Conservation (phyloP, 805 yeast species). For the Yarrowia osloensis region DNA sequence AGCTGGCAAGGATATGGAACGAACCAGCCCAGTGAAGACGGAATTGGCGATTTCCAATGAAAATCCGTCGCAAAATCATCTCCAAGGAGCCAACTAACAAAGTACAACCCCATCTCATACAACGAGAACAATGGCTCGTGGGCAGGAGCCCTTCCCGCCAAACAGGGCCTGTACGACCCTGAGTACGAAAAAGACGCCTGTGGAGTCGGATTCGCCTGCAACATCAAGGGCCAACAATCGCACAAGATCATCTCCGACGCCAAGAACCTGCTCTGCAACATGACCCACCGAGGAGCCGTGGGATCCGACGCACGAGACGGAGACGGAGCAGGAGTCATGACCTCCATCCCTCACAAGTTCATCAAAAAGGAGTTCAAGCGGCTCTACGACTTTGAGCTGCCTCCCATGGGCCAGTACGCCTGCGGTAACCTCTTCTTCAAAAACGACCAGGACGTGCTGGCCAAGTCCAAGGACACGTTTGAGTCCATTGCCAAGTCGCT, state of each 20-base stretch:
- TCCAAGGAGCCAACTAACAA: not conserved
- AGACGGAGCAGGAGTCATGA: constrained; percentile 97
- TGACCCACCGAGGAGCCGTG: constrained; percentile 99
- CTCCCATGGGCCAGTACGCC: constrained; percentile 84
- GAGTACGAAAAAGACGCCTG: constrained; percentile 94
- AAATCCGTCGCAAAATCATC: no score
- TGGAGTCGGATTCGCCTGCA: constrained; percentile 97
- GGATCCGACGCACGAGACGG: constrained; percentile 95
- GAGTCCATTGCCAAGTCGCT: constrained; percentile 75
- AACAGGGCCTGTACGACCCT: constrained; percentile 91
- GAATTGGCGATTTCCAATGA: no score
- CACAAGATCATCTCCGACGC: constrained; percentile 96
- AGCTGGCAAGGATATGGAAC: no score
- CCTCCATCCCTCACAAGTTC: constrained; percentile 88
- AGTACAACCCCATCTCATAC: constrained; percentile 29
- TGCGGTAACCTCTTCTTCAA: constrained; percentile 94
- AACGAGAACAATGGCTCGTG: constrained; percentile 53
- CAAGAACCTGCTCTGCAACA: constrained; percentile 78
- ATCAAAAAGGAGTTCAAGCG: constrained; percentile 80
- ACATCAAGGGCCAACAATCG: constrained; percentile 81
- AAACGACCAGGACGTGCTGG: constrained; percentile 70
- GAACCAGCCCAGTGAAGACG: no score
- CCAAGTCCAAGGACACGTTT: constrained; percentile 71
- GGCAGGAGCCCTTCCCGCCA: constrained; percentile 86
- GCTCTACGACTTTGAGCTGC: constrained; percentile 65